Base-by-base conservation (phyloP, 2,329 filamentous ascomycete genomes). In the Leptosphaerulina australis region DNA sequence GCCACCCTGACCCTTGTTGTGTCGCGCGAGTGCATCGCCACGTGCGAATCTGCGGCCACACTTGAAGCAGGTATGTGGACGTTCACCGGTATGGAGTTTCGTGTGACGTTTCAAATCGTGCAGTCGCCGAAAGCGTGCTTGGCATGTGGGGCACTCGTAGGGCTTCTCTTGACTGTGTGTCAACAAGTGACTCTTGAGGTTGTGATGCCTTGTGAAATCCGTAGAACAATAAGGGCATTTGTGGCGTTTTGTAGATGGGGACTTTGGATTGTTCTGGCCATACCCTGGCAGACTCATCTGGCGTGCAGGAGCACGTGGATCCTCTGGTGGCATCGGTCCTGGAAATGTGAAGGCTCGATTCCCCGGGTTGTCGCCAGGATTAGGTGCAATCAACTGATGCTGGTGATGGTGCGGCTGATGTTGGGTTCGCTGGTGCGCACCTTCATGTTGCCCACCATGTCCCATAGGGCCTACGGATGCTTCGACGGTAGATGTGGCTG, bases 91-190 rank as follows among this genome's bases (percentile, higher is more conserved):
- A 69, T 99, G 94, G 17, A 99, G 83, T 75, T 99, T 99, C 58
- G 88, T 91, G 71, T 99, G 94, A 30, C 94, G 86, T 77, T 99
- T 99, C 59, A 99, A 76, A 68, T 99, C 94, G 70, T 99, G 94
- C 41, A 97, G 80, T 57, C 94, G 86, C 46, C 94, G 85, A 74
- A 99, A 99, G 43, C 93, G 86, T 73, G 94, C 90, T 63, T 93
- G 85, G 71, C 94, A 99, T n/a, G 90, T 91, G 55, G 90, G 87
- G 70, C 94, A 99, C 21, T 94, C 84, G 68, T 94, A 99, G 0
- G 94, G 94, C 75, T 99, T 99, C 74, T 99, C 94, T 79, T 99
- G 93, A 66, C 92, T 97, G 74, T 97, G 94, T 0, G 94, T 97
- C 69, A 99, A 83, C 49, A 99, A 82, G 76, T 99, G 94, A 62